Conservation (phyloP, 257 asterid genomes). For the Solanum clarkiae region DNA sequence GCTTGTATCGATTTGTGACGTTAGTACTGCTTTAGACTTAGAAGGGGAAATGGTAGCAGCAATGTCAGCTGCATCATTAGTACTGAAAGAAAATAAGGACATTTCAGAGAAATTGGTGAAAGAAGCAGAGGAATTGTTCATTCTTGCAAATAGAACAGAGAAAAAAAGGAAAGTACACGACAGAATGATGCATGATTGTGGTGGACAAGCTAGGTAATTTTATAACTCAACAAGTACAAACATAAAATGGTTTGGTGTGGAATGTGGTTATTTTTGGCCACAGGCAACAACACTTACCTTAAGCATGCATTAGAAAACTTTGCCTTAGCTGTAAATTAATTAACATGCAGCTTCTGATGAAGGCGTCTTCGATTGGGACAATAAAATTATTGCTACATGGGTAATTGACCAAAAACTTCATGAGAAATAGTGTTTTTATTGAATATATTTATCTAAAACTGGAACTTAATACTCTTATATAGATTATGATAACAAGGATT, state of each 20-base stretch:
- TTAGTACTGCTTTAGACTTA: constrained; percentile 30
- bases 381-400: constrained; percentile 33
- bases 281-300: constrained; percentile 38
- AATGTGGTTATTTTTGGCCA: constrained; percentile 47
- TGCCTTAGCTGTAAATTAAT: constrained; percentile 33
- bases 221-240: constrained; percentile 29
- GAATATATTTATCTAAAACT: background rate
- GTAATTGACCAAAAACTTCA: constrained; percentile 4
- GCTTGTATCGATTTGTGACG: constrained; percentile 34
- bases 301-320: constrained; percentile 24
- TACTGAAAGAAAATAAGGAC: constrained; percentile 15
- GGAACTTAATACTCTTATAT: background rate
- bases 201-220: constrained; percentile 25
- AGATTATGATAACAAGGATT: constrained; percentile 35
- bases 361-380: constrained; percentile 41
- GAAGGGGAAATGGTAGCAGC: too few species aligned
- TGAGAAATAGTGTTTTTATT: background rate
- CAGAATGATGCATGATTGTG: constrained; percentile 20
- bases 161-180: constrained; percentile 25
- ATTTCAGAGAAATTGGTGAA: constrained; percentile 17
- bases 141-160: constrained; percentile 8
- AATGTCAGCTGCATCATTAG: constrained; percentile 52
- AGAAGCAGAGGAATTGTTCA: constrained; percentile 25
- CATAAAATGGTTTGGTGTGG: constrained; percentile 55
- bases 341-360: constrained; percentile 25